Base-by-base conservation (phyloP, 768 basidiomycete genomes). In the Termitomyces titanicus region DNA sequence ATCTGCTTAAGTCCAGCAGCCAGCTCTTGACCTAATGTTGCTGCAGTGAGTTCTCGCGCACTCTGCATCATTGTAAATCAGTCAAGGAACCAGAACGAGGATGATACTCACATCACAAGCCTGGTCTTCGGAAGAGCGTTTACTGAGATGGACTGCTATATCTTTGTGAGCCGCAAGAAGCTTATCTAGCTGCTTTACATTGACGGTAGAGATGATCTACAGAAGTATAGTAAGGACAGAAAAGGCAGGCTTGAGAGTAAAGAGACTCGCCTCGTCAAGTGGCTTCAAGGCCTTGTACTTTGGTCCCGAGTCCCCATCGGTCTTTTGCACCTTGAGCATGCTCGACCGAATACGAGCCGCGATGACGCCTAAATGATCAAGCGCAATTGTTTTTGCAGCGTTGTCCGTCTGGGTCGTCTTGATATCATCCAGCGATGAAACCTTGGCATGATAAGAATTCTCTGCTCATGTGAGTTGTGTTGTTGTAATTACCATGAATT, bases 301-400 rank as follows among this genome's bases (percentile, higher is more conserved):
- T 38, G 64, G 55, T 27, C 61, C 67, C 6, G 62, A 47, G 3
- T 67, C 68, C 15, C 40, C 63, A n/a, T 58, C 61, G n/a, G 61
- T 64, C 37, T 60, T 68, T 63, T 78, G 73, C 18, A 79, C 72
- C 50, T 74, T 80, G 43, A 86, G 68, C 48, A 74, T 71, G 35
- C 81, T 86, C 0, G 80, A 72, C 31, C 89, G 81, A 39, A 98
- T 79, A 39, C 84, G 82, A 4, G 94, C 89, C 22, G 90, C 94
- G 50, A 99, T 92, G n/a, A 87, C 79, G 10, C 97, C 97, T 0
- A 99, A 76, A 70, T 98, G 92, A 66, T 99, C 97, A 34, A 98
- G 75, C 0, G 94, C 92, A 59, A 97, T 86, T 1, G 85, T 85
- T 68, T 94, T 96, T 0, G 88, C 85, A 0, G 92, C 92, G 62